Percentiles rank a stretch among this genome's conserved stretches.
Evolutionary conservation across 345 rosid species (phyloP).

Genomic region (Melaleuca quinquenervia): DNA sequence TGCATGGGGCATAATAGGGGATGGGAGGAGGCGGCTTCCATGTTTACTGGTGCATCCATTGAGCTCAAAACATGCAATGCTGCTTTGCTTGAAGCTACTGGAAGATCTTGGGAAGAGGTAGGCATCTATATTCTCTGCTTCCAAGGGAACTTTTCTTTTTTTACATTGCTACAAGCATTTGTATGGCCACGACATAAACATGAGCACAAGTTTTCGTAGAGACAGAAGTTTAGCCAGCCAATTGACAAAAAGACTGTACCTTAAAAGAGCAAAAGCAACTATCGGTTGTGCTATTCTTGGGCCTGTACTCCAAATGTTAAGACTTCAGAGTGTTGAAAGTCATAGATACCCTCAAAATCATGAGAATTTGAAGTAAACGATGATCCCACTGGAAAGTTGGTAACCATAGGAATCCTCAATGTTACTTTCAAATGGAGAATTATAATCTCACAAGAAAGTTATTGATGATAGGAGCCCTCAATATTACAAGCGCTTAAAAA

Average conservation of each 20-base stretch:
- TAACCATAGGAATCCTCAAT: not conserved
- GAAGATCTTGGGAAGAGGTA: conserved; percentile 94
- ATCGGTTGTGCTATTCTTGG: not conserved
- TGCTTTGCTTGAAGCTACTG: conserved; percentile 89
- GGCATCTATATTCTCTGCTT: not conserved
- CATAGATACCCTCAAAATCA: not conserved
- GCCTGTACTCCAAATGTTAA: not conserved
- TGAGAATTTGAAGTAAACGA: not conserved
- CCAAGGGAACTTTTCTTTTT: not conserved
- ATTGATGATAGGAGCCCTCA: not conserved
- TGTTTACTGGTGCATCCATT: conserved; percentile 60
- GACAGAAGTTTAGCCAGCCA: not conserved
- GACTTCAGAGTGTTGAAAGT: not conserved
- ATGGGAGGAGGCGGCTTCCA: conserved; percentile 98
- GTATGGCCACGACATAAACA: not conserved
- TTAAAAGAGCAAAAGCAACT: not conserved
- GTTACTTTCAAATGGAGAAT: not conserved
- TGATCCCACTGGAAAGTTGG: not conserved
- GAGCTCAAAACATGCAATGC: conserved; percentile 93
- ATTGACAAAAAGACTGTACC: not conserved
- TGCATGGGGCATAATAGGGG: conserved; percentile 99
- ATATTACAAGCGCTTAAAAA: not conserved
- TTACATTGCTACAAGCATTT: not conserved
- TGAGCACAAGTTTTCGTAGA: not conserved
- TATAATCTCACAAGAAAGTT: not conserved